Evolutionary conservation across 495 filamentous ascomycete species (phyloP).

Genomic region (Penicillium dipodomyicola): DNA sequence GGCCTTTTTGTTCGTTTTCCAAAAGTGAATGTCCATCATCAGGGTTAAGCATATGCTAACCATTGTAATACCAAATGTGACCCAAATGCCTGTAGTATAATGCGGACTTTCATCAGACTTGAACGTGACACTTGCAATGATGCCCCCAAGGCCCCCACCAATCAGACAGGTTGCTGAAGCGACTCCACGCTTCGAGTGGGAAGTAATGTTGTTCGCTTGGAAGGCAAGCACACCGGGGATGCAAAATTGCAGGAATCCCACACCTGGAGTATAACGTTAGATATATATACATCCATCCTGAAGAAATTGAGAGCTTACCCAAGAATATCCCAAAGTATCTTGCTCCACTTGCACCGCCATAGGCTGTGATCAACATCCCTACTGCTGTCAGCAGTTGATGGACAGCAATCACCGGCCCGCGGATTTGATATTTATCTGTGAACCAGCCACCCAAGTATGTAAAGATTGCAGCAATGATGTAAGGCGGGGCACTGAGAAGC

Average conservation of each 20-base stretch:
- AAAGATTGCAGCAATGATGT: background rate
- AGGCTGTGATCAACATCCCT: constrained; percentile 3
- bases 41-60: background rate
- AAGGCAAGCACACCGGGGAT: constrained; percentile 2
- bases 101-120: constrained; percentile 4
- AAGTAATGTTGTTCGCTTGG: constrained; percentile 4
- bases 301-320: background rate
- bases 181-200: constrained; percentile 1
- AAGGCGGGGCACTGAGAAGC: constrained; percentile 4
- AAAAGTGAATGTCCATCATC: constrained; percentile 3
- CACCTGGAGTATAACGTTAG: background rate
- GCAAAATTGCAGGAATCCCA: constrained; percentile 4
- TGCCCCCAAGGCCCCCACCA: constrained; percentile 1
- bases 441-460: background rate
- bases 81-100: constrained; percentile 6
- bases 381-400: constrained; percentile 3
- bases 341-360: background rate
- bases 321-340: constrained; percentile 3
- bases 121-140: background rate
- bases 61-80: constrained; percentile 1
- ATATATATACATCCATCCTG: background rate
- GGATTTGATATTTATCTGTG: constrained; percentile 6
- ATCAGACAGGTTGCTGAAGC: constrained; percentile 1
- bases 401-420: constrained; percentile 1
- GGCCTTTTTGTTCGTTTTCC: constrained; percentile 2